Evolutionary conservation across 139 green algal species (phyloP).

Genomic region (Pseudopediastrum boryanum): DNA sequence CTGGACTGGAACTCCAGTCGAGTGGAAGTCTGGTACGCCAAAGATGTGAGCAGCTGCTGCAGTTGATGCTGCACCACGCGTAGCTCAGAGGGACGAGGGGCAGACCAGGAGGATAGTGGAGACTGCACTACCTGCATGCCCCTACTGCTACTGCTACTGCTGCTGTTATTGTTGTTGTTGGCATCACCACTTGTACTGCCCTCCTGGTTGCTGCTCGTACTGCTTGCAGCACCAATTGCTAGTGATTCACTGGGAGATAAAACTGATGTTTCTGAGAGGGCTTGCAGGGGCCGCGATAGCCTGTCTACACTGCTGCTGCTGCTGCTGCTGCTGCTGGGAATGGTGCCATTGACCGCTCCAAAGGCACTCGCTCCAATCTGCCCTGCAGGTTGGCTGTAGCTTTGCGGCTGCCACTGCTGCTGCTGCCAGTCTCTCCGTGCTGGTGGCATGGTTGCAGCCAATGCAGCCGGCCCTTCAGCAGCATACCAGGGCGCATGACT

Average conservation of each 20-base stretch:
- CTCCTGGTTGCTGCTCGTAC: neutral
- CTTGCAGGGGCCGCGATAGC: neutral
- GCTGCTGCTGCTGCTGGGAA: neutral
- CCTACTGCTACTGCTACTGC: slow-evolving; percentile 4
- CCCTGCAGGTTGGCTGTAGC: neutral
- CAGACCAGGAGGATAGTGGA: neutral
- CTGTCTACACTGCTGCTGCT: slow-evolving; percentile 5
- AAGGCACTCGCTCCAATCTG: neutral
- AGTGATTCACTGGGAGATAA: no score
- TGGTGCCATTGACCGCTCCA: neutral
- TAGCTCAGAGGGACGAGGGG: neutral
- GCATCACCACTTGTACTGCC: no score
- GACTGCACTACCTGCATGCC: neutral
- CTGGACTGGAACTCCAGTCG: neutral
- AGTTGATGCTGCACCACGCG: neutral
- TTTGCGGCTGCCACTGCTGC: neutral
- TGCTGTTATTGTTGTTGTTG: neutral
- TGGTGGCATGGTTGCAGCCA: no score
- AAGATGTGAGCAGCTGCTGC: slow-evolving; percentile 5
- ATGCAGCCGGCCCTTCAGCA: no score
- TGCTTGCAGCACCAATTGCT: neutral
- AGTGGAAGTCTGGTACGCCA: neutral
- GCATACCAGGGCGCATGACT: no score
- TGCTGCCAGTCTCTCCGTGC: no score
- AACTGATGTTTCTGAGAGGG: no score